These are phyloP conservation scores for Candida stauntonica DNA, from an alignment of 805 yeast species.

Conservation along the genomic window DNA sequence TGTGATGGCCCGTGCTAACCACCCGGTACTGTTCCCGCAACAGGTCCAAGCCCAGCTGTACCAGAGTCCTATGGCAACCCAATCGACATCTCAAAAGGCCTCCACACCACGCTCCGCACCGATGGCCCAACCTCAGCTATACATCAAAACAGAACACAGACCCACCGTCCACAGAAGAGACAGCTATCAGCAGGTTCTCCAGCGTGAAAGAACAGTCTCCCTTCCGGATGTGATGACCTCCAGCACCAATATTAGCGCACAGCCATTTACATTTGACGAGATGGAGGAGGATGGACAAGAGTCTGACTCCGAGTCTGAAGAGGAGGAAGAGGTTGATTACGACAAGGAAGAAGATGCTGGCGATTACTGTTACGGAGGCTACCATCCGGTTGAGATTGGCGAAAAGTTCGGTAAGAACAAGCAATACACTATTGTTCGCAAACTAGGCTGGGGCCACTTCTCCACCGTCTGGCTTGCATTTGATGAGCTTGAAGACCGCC, in stretches of 20 bases:
- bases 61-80: neutral
- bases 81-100: neutral
- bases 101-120: constrained; percentile 7
- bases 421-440: constrained; percentile 46
- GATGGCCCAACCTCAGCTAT: constrained; percentile 6
- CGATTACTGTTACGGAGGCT: constrained; percentile 59
- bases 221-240: neutral
- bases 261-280: neutral
- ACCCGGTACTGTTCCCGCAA: neutral
- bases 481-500: constrained; percentile 34
- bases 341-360: constrained; percentile 43
- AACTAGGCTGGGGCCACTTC: constrained; percentile 71
- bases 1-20: neutral
- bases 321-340: constrained; percentile 37
- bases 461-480: constrained; percentile 67
- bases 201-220: neutral
- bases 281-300: constrained; percentile 4
- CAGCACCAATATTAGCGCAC: neutral
- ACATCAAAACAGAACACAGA: constrained; percentile 19
- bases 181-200: constrained; percentile 10
- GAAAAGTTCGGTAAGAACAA: constrained; percentile 45
- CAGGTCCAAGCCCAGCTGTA: neutral
- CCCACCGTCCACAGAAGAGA: constrained; percentile 18
- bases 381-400: constrained; percentile 56
- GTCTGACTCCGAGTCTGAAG: constrained; percentile 6